Base-by-base conservation (phyloP, 768 basidiomycete species). In the Sporobolomyces roseus region DNA sequence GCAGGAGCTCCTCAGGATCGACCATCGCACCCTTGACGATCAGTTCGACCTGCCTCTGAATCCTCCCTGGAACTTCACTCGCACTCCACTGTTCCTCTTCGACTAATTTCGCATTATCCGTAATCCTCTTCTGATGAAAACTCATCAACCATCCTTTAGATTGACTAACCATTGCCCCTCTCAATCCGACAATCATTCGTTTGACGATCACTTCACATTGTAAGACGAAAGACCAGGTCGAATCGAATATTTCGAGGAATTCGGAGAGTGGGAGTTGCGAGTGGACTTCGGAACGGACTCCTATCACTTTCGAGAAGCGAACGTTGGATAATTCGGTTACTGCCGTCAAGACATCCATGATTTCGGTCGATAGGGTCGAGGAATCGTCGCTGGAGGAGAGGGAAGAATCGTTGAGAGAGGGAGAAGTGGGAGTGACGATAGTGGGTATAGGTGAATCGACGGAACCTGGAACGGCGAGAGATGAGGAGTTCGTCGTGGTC, bases 81-180 rank as follows among this genome's bases (percentile, higher is more conserved):
- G 89, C 88, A 65, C 82, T 85, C 96, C 96, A 98, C 67, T 88
- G 88, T 77, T 99, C 96, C 73, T 97, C 92, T 78, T 98, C 93
- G 12, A 99, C 94, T 32, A 91, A 80, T 77, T 88, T 91, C 32
- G 94, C 93, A 4, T 88, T 89, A 63, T 83, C 83, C 4, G 87
- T 84, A 50, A 98, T 84, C 58, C 88, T 84, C 16, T 83, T 79
- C 73, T 92, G 87, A 76, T 99, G 96, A 80, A 93, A 97, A 1
- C 82, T 79, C 75, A 89, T 86, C 32, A 99, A 81, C 81, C 93
- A 99, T 14, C 84, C 80, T 79, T 93, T 93, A 9, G 93, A 90
- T 83, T 94, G 93, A 61, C 86, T 83, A 50, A 93, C 86, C 58
- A 92, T 84, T 3, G 86, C 88, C 7, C 93, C 93, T 65, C 96